These are phyloP conservation scores for Citrus medica DNA, from an alignment of 345 rosid species.

Conservation along the genomic window DNA sequence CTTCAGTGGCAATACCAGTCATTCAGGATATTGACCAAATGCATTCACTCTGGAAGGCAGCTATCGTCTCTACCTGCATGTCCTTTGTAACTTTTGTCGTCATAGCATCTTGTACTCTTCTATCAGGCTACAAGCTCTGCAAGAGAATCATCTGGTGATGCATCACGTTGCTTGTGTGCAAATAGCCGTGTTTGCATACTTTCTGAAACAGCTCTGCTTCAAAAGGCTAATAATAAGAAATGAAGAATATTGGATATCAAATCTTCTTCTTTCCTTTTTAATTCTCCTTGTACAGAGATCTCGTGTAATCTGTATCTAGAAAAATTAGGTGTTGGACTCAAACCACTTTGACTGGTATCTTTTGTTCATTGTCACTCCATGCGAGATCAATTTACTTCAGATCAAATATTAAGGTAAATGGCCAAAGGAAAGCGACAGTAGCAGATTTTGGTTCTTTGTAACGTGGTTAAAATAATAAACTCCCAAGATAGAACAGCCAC, in stretches of 20 bases:
- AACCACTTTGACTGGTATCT: not conserved
- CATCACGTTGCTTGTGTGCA: not conserved
- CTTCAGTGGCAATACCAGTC: conserved; percentile 48
- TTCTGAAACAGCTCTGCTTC: not conserved
- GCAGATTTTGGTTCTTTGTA: not conserved
- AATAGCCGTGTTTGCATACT: not conserved
- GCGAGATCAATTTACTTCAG: not conserved
- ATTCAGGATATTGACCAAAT: conserved; percentile 25
- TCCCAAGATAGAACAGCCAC: not conserved
- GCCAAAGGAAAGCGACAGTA: not conserved
- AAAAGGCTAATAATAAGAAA: not conserved
- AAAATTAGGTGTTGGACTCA: not conserved
- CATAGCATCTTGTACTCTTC: conserved; percentile 35
- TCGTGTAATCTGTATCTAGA: not conserved
- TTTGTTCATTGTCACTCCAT: not conserved
- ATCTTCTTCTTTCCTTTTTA: not conserved
- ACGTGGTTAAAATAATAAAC: not conserved
- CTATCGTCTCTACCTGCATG: conserved; percentile 40
- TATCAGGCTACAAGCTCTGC: conserved; percentile 83
- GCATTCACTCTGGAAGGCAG: conserved; percentile 37
- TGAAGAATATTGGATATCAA: not conserved
- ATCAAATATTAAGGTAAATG: not conserved
- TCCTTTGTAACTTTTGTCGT: conserved; percentile 51
- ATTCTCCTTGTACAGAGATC: not conserved
- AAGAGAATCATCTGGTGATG: conserved; percentile 70